Conservation (phyloP, 129 eudicot genomes). For the Oenanthe sinensis region DNA sequence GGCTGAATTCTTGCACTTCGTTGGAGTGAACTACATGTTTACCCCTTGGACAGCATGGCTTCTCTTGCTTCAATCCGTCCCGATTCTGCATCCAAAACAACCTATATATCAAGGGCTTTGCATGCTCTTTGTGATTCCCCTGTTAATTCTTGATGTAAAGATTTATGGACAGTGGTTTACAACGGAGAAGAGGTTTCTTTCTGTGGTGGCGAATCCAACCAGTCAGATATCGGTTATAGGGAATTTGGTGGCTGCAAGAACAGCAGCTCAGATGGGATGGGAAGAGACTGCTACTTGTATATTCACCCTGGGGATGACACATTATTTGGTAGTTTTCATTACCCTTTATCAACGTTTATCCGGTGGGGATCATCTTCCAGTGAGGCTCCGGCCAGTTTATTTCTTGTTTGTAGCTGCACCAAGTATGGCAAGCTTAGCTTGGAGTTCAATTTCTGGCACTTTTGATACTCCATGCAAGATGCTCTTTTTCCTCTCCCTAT, state of each 20-base stretch:
- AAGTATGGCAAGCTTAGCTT: constrained; percentile 68
- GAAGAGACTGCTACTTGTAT: constrained; percentile 56
- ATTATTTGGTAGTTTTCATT: constrained; percentile 66
- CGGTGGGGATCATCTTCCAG: constrained; percentile 46
- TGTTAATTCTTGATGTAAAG: constrained; percentile 63
- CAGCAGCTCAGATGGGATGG: constrained; percentile 71
- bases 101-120: constrained; percentile 26
- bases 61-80: constrained; percentile 44
- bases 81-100: constrained; percentile 16
- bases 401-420: constrained; percentile 81
- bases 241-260: constrained; percentile 66
- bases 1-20: constrained; percentile 49
- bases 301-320: constrained; percentile 58
- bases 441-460: constrained; percentile 61
- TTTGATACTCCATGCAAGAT: constrained; percentile 54
- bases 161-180: constrained; percentile 92
- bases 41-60: constrained; percentile 86
- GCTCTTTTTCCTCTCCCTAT: constrained; percentile 73
- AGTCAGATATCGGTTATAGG: constrained; percentile 74
- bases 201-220: constrained; percentile 73
- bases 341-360: constrained; percentile 71
- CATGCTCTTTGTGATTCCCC: constrained; percentile 44
- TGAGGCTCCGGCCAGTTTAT: constrained; percentile 60
- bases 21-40: constrained; percentile 62
- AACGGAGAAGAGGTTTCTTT: constrained; percentile 47